phyloP scores from a whole-genome alignment of 768 basidiomycete species.

The Ramaria rubella region DNA sequence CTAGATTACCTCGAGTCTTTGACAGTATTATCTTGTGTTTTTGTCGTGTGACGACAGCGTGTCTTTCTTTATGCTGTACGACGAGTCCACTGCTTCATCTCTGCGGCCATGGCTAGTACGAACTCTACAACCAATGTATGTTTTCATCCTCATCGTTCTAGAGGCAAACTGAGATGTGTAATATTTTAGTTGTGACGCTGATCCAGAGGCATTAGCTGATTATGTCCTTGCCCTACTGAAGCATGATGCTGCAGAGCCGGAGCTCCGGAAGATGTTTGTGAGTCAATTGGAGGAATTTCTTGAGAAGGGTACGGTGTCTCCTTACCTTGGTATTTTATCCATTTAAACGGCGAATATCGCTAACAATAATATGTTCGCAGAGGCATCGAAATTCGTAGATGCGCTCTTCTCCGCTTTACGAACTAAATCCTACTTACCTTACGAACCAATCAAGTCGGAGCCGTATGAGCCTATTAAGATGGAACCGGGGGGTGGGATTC shows the following conservation, averaged over 20 bases:
- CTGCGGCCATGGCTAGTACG: conserved; percentile 86
- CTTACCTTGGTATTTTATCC: neutral
- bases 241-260: conserved; percentile 75
- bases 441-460: conserved; percentile 24
- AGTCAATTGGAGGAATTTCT: conserved; percentile 87
- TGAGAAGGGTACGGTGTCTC: conserved; percentile 61
- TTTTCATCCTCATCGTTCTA: conserved; percentile 15
- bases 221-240: conserved; percentile 92
- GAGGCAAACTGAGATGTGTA: conserved; percentile 5
- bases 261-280: conserved; percentile 73
- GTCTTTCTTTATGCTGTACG: conserved; percentile 22
- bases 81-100: conserved; percentile 53
- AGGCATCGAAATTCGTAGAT: conserved; percentile 66
- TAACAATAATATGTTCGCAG: conserved; percentile 26
- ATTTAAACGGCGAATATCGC: neutral
- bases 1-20: neutral
- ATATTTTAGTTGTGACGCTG: conserved; percentile 80
- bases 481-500: conserved; percentile 53
- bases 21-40: too few species aligned
- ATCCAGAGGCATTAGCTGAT: conserved; percentile 87
- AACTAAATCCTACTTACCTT: conserved; percentile 81
- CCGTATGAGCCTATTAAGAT: conserved; percentile 1
- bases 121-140: conserved; percentile 87
- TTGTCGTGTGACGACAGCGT: too few species aligned
- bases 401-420: conserved; percentile 79